Conservation (phyloP, 1,139 yeast species). For the Protomyces arabidopsidicola region DNA sequence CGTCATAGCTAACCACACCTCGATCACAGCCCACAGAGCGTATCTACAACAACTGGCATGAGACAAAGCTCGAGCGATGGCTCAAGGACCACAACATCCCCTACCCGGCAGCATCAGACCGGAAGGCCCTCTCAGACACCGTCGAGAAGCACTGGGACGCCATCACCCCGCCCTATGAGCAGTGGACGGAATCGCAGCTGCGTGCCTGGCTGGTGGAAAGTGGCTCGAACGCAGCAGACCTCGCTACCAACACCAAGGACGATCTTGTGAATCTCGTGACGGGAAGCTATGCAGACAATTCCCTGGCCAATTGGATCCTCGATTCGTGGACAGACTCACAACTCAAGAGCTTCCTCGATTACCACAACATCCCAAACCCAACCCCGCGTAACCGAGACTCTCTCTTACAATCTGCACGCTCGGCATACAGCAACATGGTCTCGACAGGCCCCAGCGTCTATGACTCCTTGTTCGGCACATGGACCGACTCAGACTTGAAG, state of each 20-base stretch:
- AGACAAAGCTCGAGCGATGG: slow-evolving; percentile 26
- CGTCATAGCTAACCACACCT: neutral
- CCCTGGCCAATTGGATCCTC: slow-evolving; percentile 46
- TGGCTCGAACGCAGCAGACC: slow-evolving; percentile 31
- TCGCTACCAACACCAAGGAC: slow-evolving; percentile 33
- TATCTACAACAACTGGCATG: slow-evolving; percentile 28
- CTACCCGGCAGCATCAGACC: slow-evolving; percentile 26
- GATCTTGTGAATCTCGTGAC: slow-evolving; percentile 30
- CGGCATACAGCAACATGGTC: slow-evolving; percentile 43
- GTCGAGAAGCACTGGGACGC: slow-evolving; percentile 35
- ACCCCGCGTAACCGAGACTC: slow-evolving; percentile 35
- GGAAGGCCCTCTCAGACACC: slow-evolving; percentile 33
- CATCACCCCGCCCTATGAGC: slow-evolving; percentile 31
- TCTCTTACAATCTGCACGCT: slow-evolving; percentile 39
- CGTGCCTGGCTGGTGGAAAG: slow-evolving; percentile 30
- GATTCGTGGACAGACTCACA: slow-evolving; percentile 48
- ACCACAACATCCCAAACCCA: slow-evolving; percentile 38
- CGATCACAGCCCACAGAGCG: slow-evolving; percentile 16
- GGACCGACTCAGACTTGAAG: slow-evolving; percentile 47
- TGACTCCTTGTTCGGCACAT: slow-evolving; percentile 46
- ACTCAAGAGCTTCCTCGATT: slow-evolving; percentile 43
- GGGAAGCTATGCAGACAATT: slow-evolving; percentile 32
- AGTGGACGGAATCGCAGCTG: slow-evolving; percentile 33
- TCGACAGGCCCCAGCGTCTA: slow-evolving; percentile 42
- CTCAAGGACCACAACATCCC: slow-evolving; percentile 33